phyloP scores from a whole-genome alignment of 192 early-diverging fungal genomes.

The Kickxella alabastrina region DNA sequence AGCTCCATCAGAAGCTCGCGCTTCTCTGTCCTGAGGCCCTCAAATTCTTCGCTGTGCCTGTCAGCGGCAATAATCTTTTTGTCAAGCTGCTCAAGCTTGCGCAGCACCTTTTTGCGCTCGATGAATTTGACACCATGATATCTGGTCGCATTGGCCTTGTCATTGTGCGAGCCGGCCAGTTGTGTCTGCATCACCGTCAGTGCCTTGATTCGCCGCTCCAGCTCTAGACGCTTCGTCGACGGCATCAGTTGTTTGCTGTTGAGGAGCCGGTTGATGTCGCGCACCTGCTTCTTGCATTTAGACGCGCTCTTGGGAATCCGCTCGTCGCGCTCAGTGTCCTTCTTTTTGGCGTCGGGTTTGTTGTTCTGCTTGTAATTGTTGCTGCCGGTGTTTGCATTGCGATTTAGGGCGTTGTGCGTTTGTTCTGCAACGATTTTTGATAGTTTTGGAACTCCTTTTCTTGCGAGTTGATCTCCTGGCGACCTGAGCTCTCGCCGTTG shows the following conservation, averaged over 20 bases:
- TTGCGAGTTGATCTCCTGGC: too few relatives aligned
- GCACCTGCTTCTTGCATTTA: constrained; percentile 36
- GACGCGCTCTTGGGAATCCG: constrained; percentile 22
- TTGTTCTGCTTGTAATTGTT: too few relatives aligned
- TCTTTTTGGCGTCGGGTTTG: too few relatives aligned
- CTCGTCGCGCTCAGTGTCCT: not conserved
- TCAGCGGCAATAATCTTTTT: not conserved
- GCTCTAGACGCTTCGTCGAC: constrained; percentile 23
- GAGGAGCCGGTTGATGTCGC: constrained; percentile 23
- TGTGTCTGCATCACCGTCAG: constrained; percentile 16
- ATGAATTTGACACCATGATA: constrained; percentile 43
- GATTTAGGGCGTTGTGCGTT: too few relatives aligned
- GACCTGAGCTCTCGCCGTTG: too few relatives aligned
- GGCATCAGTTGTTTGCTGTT: constrained; percentile 5
- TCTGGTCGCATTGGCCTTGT: constrained; percentile 27
- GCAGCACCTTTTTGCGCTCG: constrained; percentile 44
- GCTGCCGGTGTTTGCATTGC: too few relatives aligned
- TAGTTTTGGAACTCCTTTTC: too few relatives aligned
- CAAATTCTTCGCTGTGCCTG: not conserved
- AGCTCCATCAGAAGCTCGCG: constrained; percentile 20
- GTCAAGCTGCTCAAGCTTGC: constrained; percentile 22
- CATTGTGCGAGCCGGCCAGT: constrained; percentile 11
- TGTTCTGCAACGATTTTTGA: too few relatives aligned
- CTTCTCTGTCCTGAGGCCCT: not conserved
- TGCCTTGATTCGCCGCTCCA: constrained; percentile 34